Conservation (phyloP, 2,329 filamentous ascomycete species). For the Sporothrix luriei region DNA sequence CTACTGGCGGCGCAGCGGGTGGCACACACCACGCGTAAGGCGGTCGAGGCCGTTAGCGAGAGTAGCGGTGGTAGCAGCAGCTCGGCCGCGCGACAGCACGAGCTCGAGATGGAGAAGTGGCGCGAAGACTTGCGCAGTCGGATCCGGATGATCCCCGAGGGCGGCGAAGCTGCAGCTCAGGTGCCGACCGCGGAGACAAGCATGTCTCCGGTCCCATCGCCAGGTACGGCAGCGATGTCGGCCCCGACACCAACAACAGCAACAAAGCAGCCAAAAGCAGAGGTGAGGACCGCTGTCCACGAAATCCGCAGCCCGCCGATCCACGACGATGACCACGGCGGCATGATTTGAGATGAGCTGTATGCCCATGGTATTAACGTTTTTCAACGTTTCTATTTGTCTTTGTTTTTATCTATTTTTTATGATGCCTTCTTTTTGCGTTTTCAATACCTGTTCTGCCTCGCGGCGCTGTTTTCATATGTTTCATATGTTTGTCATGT, state of each 20-base stretch:
- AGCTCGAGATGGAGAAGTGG: slow-evolving; percentile 44
- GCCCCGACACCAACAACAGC: not conserved
- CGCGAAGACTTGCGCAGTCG: slow-evolving; percentile 45
- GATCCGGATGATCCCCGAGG: slow-evolving; percentile 45
- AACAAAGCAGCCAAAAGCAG: not conserved
- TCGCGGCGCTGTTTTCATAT: slow-evolving; percentile 5
- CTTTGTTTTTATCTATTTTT: not conserved
- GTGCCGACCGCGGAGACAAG: not conserved
- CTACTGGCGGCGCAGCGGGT: slow-evolving; percentile 32
- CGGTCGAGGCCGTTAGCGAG: slow-evolving; percentile 19
- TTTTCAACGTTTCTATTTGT: not conserved
- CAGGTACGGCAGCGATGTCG: not conserved
- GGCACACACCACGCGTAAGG: slow-evolving; percentile 32
- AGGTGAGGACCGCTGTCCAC: not conserved
- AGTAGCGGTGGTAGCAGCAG: slow-evolving; percentile 29
- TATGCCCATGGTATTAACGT: not conserved
- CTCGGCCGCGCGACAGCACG: slow-evolving; percentile 26
- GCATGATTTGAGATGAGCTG: slow-evolving; percentile 19
- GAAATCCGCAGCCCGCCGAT: not conserved
- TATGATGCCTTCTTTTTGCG: not conserved
- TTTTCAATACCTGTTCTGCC: slow-evolving; percentile 1
- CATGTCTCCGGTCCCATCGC: not conserved
- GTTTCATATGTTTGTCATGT: not conserved
- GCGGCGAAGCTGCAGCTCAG: slow-evolving; percentile 17
- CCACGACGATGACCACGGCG: not conserved